Base-by-base conservation (phyloP, 2,329 filamentous ascomycete species). In the Shiraia bambusicola region DNA sequence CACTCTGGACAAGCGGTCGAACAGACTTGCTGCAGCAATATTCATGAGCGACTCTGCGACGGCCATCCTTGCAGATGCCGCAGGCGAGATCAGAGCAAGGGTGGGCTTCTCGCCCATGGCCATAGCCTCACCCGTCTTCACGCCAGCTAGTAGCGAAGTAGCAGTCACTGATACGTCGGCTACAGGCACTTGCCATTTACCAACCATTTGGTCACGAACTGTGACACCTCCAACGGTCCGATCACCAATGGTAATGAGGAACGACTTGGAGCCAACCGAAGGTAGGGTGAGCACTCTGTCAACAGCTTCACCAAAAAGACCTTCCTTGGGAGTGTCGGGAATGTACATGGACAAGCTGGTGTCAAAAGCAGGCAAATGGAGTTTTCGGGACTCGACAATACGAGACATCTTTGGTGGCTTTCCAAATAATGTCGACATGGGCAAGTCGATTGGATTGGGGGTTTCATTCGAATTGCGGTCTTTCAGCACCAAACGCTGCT, bases 231-330 rank as follows among this genome's bases (percentile, higher is more conserved):
- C 92, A 22, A 97, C 91, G 19, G 87, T 89, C 49, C 93, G 82
- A 69, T 97, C 93, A 35, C 87, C 91, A 54, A 97, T 98, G 2
- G 93, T 97, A 62, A 98, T 96, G 27, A 98, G 77, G 75, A 97
- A 98, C 15, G 86, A 90, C 72, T 97, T 97, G 15, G 91, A 96
- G n/a, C 90, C 92, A 15, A 97, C 93, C 1, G 91, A 81, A 14
- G 93, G 92, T 37, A 97, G 76, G 35, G 82, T 82, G 40, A 97
- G 82, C 2, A 97, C 89, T 47, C 89, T 78, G 56, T 89, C 82
- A 1, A 88, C 81, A 12, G 92, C 90, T 67, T 91, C 84, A 1
- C 72, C 66, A n/a, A 84, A 63, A 17, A 82, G 54, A 6, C 80
- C 76, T 42, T 72, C 72, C 27, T 72, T 72, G 1, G 78, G 71